Conservation (phyloP, 2,329 filamentous ascomycete genomes). For the Botrytis hyacinthi region DNA sequence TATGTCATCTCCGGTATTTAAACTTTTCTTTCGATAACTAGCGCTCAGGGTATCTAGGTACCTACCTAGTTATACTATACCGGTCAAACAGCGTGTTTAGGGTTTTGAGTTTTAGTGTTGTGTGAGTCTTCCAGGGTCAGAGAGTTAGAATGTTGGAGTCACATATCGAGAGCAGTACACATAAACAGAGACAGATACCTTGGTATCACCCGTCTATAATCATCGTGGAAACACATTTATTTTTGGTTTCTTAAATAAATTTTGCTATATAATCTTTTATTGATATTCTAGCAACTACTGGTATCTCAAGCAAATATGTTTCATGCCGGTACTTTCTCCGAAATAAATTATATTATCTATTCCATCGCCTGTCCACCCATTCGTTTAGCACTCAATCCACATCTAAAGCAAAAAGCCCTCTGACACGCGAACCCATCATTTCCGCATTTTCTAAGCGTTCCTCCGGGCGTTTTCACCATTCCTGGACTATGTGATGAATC, state of each 20-base stretch:
- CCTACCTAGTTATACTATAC: neutral
- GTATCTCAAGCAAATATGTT: neutral
- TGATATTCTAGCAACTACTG: neutral
- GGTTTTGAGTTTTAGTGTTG: neutral
- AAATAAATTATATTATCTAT: neutral
- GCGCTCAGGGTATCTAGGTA: neutral
- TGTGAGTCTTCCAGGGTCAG: neutral
- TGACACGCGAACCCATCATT: constrained; percentile 55
- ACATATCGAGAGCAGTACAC: neutral
- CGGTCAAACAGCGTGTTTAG: neutral
- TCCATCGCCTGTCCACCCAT: neutral
- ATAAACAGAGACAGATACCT: neutral
- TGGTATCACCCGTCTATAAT: neutral
- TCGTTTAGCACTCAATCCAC: constrained; percentile 32
- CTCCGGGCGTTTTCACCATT: constrained; percentile 48
- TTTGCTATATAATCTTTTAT: neutral
- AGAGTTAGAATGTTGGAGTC: neutral
- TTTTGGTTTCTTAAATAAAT: neutral
- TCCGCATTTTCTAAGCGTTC: constrained; percentile 52
- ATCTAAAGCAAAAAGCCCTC: constrained; percentile 60
- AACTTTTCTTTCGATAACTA: neutral
- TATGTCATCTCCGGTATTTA: neutral
- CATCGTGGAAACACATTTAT: neutral
- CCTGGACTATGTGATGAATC: constrained; percentile 22
- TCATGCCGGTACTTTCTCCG: neutral